Percentiles rank a stretch among this genome's conserved stretches.
Conservation (phyloP, 2,329 filamentous ascomycete species). For the Periconia macrospinosa region DNA sequence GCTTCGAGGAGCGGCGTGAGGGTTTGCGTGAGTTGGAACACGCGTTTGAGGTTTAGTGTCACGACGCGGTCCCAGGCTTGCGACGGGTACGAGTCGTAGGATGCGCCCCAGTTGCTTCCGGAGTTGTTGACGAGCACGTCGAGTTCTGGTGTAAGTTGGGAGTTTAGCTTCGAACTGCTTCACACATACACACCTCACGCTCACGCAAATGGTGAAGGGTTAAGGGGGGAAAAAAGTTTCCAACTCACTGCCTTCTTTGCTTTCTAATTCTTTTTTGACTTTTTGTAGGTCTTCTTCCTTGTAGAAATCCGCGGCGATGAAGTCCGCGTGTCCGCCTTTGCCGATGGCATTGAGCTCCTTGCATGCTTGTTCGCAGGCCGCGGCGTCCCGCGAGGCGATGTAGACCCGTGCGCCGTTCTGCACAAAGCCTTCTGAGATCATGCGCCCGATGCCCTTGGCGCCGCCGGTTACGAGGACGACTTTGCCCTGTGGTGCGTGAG, state of each 20-base stretch:
- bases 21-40: constrained; percentile 66
- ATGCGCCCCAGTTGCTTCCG: constrained; percentile 66
- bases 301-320: constrained; percentile 64
- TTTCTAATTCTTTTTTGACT: constrained; percentile 60
- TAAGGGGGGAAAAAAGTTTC: not conserved
- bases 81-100: constrained; percentile 60
- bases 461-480: constrained; percentile 52
- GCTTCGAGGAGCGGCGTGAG: constrained; percentile 65
- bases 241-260: constrained; percentile 51
- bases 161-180: too few species aligned
- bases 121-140: constrained; percentile 69
- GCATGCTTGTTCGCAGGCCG: constrained; percentile 60
- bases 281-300: constrained; percentile 61
- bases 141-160: constrained; percentile 47
- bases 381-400: constrained; percentile 68
- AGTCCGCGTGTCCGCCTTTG: constrained; percentile 58
- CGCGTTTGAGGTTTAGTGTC: constrained; percentile 63
- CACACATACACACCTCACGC: too few species aligned
- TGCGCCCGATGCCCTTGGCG: constrained; percentile 64
- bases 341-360: constrained; percentile 60
- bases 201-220: not conserved
- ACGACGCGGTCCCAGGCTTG: constrained; percentile 59
- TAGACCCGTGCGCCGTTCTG: constrained; percentile 68
- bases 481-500: constrained; percentile 35
- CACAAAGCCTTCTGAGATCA: constrained; percentile 70